phyloP scores from a whole-genome alignment of 2,329 filamentous ascomycete genomes.

The Xylaria sp. region DNA sequence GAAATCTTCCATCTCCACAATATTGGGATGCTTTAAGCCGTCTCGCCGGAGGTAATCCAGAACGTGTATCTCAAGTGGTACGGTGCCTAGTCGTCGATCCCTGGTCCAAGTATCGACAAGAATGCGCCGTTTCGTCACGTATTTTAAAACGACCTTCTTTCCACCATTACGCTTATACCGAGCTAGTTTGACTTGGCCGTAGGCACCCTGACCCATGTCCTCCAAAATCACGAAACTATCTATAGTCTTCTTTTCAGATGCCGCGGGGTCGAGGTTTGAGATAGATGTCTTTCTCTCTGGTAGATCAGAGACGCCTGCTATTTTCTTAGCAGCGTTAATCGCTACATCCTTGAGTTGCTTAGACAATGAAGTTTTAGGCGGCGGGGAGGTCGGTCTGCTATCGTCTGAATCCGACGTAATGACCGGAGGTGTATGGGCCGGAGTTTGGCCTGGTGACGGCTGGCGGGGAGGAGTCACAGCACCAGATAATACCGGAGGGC shows the following conservation, averaged over 20 bases:
- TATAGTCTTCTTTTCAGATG: slow-evolving; percentile 79
- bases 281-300: slow-evolving; percentile 45
- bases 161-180: slow-evolving; percentile 79
- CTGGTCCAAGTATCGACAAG: slow-evolving; percentile 98
- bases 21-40: slow-evolving; percentile 72
- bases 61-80: slow-evolving; percentile 96
- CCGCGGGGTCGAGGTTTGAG: slow-evolving; percentile 51
- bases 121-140: slow-evolving; percentile 96
- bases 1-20: slow-evolving; percentile 78
- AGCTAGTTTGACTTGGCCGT: slow-evolving; percentile 95
- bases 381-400: slow-evolving; percentile 50
- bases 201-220: slow-evolving; percentile 98
- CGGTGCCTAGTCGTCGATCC: slow-evolving; percentile 90
- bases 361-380: slow-evolving; percentile 60
- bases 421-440: slow-evolving; percentile 66
- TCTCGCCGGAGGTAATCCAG: slow-evolving; percentile 89
- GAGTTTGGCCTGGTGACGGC: slow-evolving; percentile 79
- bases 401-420: slow-evolving; percentile 65
- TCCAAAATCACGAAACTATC: slow-evolving; percentile 91
- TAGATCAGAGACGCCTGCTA: slow-evolving; percentile 54
- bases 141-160: slow-evolving; percentile 94
- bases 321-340: slow-evolving; percentile 63
- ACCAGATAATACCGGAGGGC: slow-evolving; percentile 71
- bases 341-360: slow-evolving; percentile 68
- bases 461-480: slow-evolving; percentile 78